Evolutionary conservation across 1,284 basidiomycete species (phyloP), one percentile per base, ranked within the genome.

Genomic region (Sporisorium iseilematis-ciliati): DNA sequence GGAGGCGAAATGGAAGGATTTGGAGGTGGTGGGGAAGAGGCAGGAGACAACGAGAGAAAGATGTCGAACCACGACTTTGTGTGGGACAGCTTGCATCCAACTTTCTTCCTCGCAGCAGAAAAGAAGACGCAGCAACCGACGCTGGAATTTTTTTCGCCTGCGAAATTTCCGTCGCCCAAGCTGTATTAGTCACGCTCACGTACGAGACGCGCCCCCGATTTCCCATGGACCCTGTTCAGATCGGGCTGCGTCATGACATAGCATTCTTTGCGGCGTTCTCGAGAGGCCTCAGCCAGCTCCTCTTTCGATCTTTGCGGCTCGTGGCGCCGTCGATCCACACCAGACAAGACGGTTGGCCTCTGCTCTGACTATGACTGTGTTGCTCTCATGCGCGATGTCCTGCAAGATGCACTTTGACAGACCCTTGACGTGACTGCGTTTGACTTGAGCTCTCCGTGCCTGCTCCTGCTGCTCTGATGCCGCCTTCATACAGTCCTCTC

Each of bases 161-260:
- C 6, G 33, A 33, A 33, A 33, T 7, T 33, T 12, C 33, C 7
- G 11, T 6, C 33, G 33, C 11, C 12, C 2, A 33, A 2, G 12
- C 7, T 11, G 33, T 33, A 33, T 33, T 33, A 7, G 33, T 33
- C 33, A 33, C 33, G 33, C 33, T 33, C 33, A 33, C 33, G 33
- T 33, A 11, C 12, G 12, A 31, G 8, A 4, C 5, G 29, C 29
- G 29, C 29, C 4, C 29, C 29, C 29, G 29, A 31, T 31, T 31
- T 31, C 29, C 5, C 5, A 5, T 31, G 29, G 29, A 31, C 29
- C 29, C 29, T 31, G 6, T 5, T 21, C n/a, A 16, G 41, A 65
- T 72, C 69, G 69, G 69, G 69, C 65, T 58, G 69, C 69, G 59
- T 38, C 59, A 72, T 72, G 69, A 72, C 69, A 63, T 65, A 58